Evolutionary conservation across 2,329 filamentous ascomycete species (phyloP).

Genomic region (Sclerotinia trifoliorum): DNA sequence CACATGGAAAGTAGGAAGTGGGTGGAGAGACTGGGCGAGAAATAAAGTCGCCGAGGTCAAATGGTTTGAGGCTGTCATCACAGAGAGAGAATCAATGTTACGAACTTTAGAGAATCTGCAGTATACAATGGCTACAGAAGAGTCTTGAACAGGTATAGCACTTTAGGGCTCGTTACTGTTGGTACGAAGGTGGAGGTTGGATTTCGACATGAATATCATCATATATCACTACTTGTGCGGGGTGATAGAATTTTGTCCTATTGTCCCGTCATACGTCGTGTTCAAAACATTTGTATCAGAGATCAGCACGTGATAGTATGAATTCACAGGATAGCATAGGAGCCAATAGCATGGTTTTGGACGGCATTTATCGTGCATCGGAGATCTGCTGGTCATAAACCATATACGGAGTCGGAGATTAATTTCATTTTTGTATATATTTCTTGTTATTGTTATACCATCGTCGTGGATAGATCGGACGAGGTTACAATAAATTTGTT

Average conservation of each 20-base stretch:
- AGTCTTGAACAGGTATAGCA: neutral
- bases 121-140: neutral
- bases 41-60: neutral
- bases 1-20: too few species aligned
- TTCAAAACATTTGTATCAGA: slow-evolving; percentile 2
- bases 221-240: neutral
- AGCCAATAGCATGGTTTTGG: neutral
- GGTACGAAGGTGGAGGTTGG: neutral
- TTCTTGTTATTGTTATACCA: neutral
- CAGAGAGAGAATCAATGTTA: neutral
- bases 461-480: too few species aligned
- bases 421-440: neutral
- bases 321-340: neutral
- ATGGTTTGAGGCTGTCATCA: slow-evolving; percentile 7
- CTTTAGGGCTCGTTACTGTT: neutral
- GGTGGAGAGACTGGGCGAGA: slow-evolving; percentile 7
- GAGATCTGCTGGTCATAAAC: neutral
- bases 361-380: neutral
- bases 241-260: slow-evolving; percentile 1
- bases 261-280: slow-evolving; percentile 8
- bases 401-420: neutral
- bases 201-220: neutral
- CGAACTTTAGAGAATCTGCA: neutral
- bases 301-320: neutral
- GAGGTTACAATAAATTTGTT: neutral